A percentile compares a stretch with the other conserved stretches of the same genome.
Evolutionary conservation across 352 stramenopile genomes (phyloP).

Genomic region (Pythium rishiriense): DNA sequence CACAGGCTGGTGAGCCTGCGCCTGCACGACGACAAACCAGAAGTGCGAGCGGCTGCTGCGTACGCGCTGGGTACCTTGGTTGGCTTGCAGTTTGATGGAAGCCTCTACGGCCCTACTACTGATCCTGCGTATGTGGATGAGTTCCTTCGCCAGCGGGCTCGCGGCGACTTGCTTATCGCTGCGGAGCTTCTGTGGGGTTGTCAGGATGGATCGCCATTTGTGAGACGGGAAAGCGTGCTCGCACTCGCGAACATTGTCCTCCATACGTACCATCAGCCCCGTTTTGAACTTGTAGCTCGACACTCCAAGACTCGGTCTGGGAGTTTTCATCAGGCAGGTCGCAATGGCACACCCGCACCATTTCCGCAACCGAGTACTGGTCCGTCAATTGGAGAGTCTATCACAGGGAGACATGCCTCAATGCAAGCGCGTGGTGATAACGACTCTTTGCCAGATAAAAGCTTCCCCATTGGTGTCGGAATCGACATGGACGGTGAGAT

Average conservation of each 20-base stretch:
- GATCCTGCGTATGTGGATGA: conserved; percentile 46
- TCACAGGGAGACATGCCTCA: neutral
- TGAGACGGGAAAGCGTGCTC: conserved; percentile 82
- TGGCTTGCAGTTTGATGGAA: conserved; percentile 72
- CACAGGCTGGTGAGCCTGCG: conserved; percentile 81
- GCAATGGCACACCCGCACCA: neutral
- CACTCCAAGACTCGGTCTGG: conserved; percentile 68
- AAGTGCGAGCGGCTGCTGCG: conserved; percentile 92
- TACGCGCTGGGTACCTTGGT: conserved; percentile 94
- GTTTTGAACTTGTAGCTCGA: conserved; percentile 83
- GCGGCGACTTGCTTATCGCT: conserved; percentile 69
- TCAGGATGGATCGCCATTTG: conserved; percentile 80
- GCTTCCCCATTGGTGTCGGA: conserved; percentile 26
- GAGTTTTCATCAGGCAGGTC: conserved; percentile 7
- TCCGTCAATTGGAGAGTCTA: neutral
- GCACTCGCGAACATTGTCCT: conserved; percentile 84
- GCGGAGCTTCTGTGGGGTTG: conserved; percentile 67
- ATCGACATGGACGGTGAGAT: conserved; percentile 26
- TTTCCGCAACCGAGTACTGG: neutral
- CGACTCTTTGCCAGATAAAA: conserved; percentile 10
- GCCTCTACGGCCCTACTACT: conserved; percentile 39
- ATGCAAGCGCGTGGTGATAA: neutral
- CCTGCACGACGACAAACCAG: conserved; percentile 82
- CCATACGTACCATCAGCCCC: conserved; percentile 83
- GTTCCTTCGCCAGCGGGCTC: conserved; percentile 56